Conservation (phyloP, 345 rosid genomes). For the Dipteronia sinensis region DNA sequence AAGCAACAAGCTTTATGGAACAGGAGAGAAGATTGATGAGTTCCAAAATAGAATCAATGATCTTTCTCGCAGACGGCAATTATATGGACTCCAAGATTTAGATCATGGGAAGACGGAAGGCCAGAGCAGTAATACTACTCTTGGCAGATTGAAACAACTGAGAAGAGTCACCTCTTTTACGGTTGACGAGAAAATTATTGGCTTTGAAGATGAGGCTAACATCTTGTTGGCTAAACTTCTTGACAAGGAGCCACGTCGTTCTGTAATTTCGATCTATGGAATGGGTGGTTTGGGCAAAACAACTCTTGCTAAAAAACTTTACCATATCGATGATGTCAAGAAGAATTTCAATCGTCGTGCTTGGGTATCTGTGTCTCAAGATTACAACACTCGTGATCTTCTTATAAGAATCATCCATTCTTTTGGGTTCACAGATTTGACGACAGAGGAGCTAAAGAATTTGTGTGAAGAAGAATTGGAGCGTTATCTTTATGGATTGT, state of each 20-base stretch:
- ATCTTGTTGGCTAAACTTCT: constrained; percentile 27
- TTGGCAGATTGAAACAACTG: constrained; percentile 13
- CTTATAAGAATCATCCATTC: constrained; percentile 18
- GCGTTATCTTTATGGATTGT: constrained; percentile 1
- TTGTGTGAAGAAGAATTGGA: constrained; percentile 10
- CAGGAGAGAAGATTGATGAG: too few relatives aligned
- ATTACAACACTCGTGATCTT: constrained; percentile 13
- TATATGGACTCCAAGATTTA: constrained; percentile 17
- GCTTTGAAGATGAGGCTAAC: neutral
- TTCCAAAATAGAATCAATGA: constrained; percentile 16
- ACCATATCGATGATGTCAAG: constrained; percentile 12
- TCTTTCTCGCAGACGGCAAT: constrained; percentile 20
- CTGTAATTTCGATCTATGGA: constrained; percentile 31
- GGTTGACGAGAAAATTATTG: too few relatives aligned
- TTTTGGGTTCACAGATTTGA: neutral
- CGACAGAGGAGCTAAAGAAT: neutral
- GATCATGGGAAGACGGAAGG: neutral
- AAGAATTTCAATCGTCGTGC: constrained; percentile 22
- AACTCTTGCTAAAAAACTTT: constrained; percentile 28
- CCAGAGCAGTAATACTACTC: neutral
- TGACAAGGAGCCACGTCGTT: constrained; percentile 16
- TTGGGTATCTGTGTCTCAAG: constrained; percentile 33
- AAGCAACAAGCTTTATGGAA: too few relatives aligned
- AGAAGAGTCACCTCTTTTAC: constrained; percentile 26
- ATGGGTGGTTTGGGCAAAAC: constrained; percentile 37